A percentile compares a stretch with the other conserved stretches of the same genome.
These are phyloP conservation scores for Termitomyces sp. DNA, from an alignment of 768 basidiomycete species.

Conservation along the genomic window DNA sequence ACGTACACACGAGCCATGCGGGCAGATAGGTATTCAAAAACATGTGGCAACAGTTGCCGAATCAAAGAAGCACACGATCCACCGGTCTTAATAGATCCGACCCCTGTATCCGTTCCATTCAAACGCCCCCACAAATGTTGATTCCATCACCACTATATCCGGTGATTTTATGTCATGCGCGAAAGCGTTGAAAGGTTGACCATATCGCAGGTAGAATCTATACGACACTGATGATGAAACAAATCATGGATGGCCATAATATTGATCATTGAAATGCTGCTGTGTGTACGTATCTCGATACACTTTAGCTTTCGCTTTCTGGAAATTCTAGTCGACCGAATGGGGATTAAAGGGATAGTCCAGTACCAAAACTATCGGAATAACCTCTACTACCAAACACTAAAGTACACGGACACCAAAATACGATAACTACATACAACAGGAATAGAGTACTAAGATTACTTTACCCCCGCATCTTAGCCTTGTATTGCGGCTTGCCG, in stretches of 20 bases:
- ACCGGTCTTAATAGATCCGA: conserved; percentile 3
- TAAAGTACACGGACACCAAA: no score
- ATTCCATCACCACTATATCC: not conserved
- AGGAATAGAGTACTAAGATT: no score
- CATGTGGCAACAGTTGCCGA: not conserved
- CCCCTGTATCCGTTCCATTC: not conserved
- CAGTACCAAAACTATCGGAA: not conserved
- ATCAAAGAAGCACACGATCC: conserved; percentile 10
- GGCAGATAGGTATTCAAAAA: not conserved
- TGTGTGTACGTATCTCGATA: not conserved
- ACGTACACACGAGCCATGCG: conserved; percentile 12
- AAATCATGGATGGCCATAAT: not conserved
- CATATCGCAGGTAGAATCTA: not conserved
- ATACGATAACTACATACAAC: no score
- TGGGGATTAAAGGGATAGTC: not conserved
- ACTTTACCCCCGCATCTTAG: no score
- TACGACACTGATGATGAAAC: not conserved
- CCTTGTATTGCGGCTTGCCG: no score
- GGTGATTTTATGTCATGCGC: not conserved
- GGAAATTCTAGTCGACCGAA: not conserved
- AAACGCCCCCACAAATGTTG: conserved; percentile 8
- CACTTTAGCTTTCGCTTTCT: not conserved
- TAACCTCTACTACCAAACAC: no score
- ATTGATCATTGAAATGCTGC: no score
- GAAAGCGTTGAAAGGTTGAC: not conserved